phyloP scores from a whole-genome alignment of 306 rosid species.

The Clitoria ternatea region DNA sequence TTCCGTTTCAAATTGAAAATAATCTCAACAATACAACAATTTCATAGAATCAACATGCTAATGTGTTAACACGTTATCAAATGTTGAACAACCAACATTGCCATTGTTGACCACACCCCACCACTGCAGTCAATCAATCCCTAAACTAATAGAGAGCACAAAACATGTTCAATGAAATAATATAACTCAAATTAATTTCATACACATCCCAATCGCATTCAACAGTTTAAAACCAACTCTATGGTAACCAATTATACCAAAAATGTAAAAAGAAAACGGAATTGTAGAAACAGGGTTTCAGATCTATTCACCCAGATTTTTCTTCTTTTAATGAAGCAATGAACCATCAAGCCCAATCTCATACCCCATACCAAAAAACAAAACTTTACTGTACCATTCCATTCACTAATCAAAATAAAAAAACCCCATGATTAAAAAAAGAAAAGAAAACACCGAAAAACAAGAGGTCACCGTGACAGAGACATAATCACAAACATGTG shows the following conservation, averaged over 20 bases:
- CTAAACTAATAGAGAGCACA: background rate
- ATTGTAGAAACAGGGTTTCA: background rate
- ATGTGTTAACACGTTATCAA: background rate
- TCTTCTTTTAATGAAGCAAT: background rate
- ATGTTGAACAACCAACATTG: background rate
- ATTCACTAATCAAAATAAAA: background rate
- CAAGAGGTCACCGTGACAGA: background rate
- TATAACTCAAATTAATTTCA: no score
- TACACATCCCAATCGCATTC: no score
- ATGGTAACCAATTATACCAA: no score
- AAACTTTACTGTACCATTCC: background rate
- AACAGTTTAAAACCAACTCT: no score
- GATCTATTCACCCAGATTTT: background rate
- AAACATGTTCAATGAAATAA: no score
- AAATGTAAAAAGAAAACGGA: no score
- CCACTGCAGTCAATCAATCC: background rate
- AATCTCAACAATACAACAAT: background rate
- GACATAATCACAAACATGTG: constrained; percentile 12
- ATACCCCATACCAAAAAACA: background rate
- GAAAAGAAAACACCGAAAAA: background rate
- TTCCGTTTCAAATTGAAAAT: background rate
- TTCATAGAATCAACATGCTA: background rate
- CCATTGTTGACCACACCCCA: background rate
- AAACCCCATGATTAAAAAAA: background rate
- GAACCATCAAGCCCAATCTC: background rate